Base-by-base conservation (phyloP, 129 eudicot genomes). In the Pulicaria dysenterica region DNA sequence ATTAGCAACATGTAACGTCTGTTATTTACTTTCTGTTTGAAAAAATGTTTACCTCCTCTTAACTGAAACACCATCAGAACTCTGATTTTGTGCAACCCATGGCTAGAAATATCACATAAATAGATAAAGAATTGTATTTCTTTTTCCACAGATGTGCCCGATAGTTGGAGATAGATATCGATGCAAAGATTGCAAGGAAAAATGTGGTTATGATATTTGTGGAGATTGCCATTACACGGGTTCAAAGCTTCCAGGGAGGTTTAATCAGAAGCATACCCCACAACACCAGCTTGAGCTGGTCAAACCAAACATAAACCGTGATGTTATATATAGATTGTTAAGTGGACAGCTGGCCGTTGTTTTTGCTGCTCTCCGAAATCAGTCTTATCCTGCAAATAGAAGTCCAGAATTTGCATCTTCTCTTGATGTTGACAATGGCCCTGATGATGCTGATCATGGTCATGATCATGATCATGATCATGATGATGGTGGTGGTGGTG, bases 211-310 rank as follows among this genome's bases (percentile, higher is more conserved):
- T 62, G 90, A 91, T 83, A 79, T 91, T 40, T 91, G 95, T 78
- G 87, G 82, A 80, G 91, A 84, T 58, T 91, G 97, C 74, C 81
- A 82, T 69, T 77, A 77, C 16, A 75, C 86, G 8, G 64, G 71
- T 17, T 84, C 85, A 36, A 88, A 85, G 74, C 85, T 84, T 76
- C 92, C 97, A n/a, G 95, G 97, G 13, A 79, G 95, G 51, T 88
- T 91, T 38, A 91, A 83, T 70, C 95, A 91, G 69, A 83, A 85
- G 72, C 97, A 91, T 75, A 88, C 97, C 43, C 68, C 89, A 5
- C 84, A 91, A 43, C 97, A 91, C 86, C 72, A 14, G 72, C 79
- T 91, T 51, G 85, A 83, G 71, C 62, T 81, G 54, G 61, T 85
- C 8, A 78, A 77, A 39, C 67, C 94, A 17, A 67, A 2, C 4